A percentile compares a stretch with the other conserved stretches of the same genome.
Evolutionary conservation across 352 stramenopile genomes (phyloP).

Genomic region (Globisporangium solare): DNA sequence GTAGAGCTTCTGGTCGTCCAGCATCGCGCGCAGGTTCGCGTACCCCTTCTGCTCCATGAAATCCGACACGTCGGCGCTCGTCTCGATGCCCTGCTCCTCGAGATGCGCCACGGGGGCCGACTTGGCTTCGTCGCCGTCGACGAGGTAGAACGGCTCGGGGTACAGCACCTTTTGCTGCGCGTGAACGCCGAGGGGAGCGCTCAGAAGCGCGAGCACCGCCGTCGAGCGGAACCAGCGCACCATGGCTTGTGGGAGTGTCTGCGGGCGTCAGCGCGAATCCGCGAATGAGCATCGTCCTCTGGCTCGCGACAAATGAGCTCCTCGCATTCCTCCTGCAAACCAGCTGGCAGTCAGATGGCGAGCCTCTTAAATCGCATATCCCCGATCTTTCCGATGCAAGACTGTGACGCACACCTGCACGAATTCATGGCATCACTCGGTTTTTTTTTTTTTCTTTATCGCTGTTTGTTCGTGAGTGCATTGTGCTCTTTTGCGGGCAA

Average conservation of each 20-base stretch:
- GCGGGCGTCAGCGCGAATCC: not conserved
- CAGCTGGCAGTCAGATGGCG: not conserved
- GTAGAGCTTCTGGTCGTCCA: constrained; percentile 54
- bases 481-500: not conserved
- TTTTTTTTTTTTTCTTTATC: not conserved
- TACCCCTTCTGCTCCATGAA: constrained; percentile 40
- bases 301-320: not conserved
- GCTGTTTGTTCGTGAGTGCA: not conserved
- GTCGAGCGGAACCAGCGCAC: not conserved
- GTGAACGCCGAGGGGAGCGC: not conserved
- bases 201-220: constrained; percentile 1
- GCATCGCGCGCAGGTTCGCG: constrained; percentile 36
- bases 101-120: constrained; percentile 37
- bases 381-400: not conserved
- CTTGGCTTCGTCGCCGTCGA: constrained; percentile 29
- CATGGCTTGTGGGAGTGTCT: not conserved
- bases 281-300: not conserved
- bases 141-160: constrained; percentile 47
- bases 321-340: not conserved
- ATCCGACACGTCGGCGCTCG: constrained; percentile 34
- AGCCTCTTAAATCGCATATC: not conserved
- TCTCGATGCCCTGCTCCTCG: constrained; percentile 45
- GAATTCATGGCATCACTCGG: not conserved
- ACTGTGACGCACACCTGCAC: not conserved
- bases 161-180: constrained; percentile 44